phyloP scores from a whole-genome alignment of 176 grass and related monocot genomes.

The Saccharum spontaneum region DNA sequence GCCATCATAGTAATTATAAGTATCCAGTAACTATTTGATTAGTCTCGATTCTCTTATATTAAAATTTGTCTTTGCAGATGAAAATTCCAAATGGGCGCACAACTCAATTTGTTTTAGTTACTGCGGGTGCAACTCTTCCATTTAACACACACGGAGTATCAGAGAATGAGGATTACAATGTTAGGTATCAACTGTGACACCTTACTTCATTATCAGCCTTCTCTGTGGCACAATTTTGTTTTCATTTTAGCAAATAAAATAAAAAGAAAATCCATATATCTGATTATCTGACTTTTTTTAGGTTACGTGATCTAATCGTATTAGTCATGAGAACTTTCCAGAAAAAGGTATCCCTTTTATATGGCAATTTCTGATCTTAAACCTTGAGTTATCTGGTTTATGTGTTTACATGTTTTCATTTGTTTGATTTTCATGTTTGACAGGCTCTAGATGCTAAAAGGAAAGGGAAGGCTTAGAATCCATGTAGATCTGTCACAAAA shows the following conservation, averaged over 20 bases:
- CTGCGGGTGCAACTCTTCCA: conserved; percentile 57
- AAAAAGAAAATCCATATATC: conserved; percentile 19
- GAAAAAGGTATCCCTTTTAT: conserved; percentile 64
- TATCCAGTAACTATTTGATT: not conserved
- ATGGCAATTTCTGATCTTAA: conserved; percentile 21
- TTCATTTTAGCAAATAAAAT: conserved; percentile 23
- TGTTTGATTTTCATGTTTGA: conserved; percentile 18
- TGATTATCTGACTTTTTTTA: conserved; percentile 40
- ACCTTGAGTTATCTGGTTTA: not conserved
- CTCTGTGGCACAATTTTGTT: not conserved
- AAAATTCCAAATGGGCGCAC: conserved; percentile 85
- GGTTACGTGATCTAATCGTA: conserved; percentile 90
- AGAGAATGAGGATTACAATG: conserved; percentile 50
- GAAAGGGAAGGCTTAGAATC: conserved; percentile 68
- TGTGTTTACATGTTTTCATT: not conserved
- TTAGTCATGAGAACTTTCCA: conserved; percentile 85
- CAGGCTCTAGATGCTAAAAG: conserved; percentile 86
- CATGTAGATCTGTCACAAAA: conserved; percentile 5
- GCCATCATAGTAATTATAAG: not conserved
- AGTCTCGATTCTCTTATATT: conserved; percentile 18
- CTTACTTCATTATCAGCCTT: not conserved
- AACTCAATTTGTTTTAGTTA: conserved; percentile 84
- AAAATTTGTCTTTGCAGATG: conserved; percentile 38
- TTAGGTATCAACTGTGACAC: conserved; percentile 46
- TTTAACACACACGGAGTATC: conserved; percentile 56